phyloP scores from a whole-genome alignment of 83 land plant species.

The Diphasiastrum complanatum region DNA sequence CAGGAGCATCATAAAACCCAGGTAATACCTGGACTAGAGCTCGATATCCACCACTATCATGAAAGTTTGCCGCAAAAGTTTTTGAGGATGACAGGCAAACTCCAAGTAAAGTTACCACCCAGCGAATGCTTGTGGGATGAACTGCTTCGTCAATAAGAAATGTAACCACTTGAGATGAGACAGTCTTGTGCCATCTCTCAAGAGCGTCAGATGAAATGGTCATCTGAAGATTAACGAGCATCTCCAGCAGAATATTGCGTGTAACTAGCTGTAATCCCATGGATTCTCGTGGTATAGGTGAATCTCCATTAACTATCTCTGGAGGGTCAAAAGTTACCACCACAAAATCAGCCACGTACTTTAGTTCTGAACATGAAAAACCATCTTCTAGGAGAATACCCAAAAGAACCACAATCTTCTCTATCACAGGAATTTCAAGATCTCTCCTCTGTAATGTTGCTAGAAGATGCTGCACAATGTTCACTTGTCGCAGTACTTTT shows the following conservation, averaged over 20 bases:
- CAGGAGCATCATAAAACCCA: slow-evolving; percentile 91
- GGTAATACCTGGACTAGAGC: slow-evolving; percentile 69
- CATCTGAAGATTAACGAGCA: slow-evolving; percentile 96
- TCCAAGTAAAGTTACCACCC: slow-evolving; percentile 97
- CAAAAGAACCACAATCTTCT: slow-evolving; percentile 76
- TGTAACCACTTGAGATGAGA: slow-evolving; percentile 83
- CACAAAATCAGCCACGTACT: slow-evolving; percentile 85
- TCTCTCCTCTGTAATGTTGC: slow-evolving; percentile 93
- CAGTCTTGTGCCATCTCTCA: slow-evolving; percentile 95
- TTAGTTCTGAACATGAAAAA: slow-evolving; percentile 72
- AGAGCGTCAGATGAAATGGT: slow-evolving; percentile 71
- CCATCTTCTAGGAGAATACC: slow-evolving; percentile 95
- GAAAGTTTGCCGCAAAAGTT: slow-evolving; percentile 75
- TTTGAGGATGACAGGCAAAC: slow-evolving; percentile 79
- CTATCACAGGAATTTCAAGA: slow-evolving; percentile 87
- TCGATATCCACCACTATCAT: slow-evolving; percentile 75
- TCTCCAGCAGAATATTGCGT: slow-evolving; percentile 92
- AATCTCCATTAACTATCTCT: slow-evolving; percentile 33
- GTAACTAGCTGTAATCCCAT: slow-evolving; percentile 95
- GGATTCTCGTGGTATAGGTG: slow-evolving; percentile 48
- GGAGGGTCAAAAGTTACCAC: slow-evolving; percentile 99
- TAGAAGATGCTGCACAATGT: slow-evolving; percentile 86
- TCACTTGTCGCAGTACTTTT: slow-evolving; percentile 66
- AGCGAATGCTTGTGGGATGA: slow-evolving; percentile 96
- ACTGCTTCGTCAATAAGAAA: slow-evolving; percentile 92